These are phyloP conservation scores for Aspergillus olivimuriae DNA, from an alignment of 495 filamentous ascomycete genomes.

Conservation along the genomic window DNA sequence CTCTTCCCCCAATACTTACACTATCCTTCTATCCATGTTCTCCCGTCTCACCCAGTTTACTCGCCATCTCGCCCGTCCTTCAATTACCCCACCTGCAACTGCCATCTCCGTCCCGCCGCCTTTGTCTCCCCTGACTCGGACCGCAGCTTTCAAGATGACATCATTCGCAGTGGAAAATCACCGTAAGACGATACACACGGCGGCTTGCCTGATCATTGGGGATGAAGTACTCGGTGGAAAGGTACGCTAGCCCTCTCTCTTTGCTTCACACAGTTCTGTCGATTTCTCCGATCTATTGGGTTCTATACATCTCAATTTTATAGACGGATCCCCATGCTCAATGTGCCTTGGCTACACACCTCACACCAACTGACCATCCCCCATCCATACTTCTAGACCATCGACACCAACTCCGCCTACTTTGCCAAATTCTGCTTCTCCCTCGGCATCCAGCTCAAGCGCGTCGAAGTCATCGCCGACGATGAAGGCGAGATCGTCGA, in stretches of 20 bases:
- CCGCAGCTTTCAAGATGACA: conserved; percentile 44
- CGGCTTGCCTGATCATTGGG: conserved; percentile 91
- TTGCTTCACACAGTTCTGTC: neutral
- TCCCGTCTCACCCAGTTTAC: conserved; percentile 64
- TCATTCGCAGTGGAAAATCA: conserved; percentile 42
- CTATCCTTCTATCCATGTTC: conserved; percentile 52
- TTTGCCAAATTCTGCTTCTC: conserved; percentile 91
- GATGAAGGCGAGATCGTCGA: conserved; percentile 88
- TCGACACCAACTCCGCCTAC: conserved; percentile 88
- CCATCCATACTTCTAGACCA: conserved; percentile 45
- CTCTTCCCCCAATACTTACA: neutral
- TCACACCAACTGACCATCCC: conserved; percentile 3
- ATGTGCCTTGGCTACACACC: neutral
- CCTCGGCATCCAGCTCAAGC: conserved; percentile 80
- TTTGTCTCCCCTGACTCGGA: conserved; percentile 20
- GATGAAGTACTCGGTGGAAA: conserved; percentile 97
- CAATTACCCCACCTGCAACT: conserved; percentile 35
- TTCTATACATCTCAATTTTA: neutral
- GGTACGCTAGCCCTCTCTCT: conserved; percentile 36
- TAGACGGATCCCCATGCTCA: neutral
- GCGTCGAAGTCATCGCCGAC: conserved; percentile 88
- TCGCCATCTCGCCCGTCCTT: conserved; percentile 62
- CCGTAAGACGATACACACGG: conserved; percentile 71
- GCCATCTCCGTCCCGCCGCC: conserved; percentile 41
- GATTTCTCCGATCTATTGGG: neutral